These are phyloP conservation scores for Colletotrichum sp. DNA, from an alignment of 2,329 filamentous ascomycete genomes.

Conservation along the genomic window DNA sequence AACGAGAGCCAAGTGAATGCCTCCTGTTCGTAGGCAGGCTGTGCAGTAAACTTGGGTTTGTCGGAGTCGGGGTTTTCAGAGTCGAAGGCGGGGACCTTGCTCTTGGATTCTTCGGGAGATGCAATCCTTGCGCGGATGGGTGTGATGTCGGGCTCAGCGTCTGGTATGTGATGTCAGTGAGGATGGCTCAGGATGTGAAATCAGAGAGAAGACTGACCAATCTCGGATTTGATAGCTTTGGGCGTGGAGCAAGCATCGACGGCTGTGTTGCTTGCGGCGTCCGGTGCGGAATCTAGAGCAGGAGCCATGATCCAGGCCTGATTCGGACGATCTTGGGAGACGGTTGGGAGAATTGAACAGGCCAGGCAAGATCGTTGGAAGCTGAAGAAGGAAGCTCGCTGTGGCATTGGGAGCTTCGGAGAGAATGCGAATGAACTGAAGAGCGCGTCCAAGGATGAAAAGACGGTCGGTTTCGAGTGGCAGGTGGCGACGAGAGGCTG, in stretches of 20 bases:
- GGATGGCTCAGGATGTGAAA: not conserved
- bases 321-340: not conserved
- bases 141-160: not conserved
- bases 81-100: not conserved
- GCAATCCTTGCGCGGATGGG: not conserved
- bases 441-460: not conserved
- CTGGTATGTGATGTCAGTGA: not conserved
- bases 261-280: not conserved
- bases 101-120: not conserved
- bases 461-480: not conserved
- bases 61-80: not conserved
- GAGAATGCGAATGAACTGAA: not conserved
- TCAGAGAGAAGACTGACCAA: not conserved
- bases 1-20: not conserved
- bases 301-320: not conserved
- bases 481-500: not conserved
- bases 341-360: fast-evolving
- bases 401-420: not conserved
- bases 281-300: not conserved
- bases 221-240: not conserved
- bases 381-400: not conserved
- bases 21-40: not conserved
- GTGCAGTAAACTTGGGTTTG: not conserved
- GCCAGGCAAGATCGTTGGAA: not conserved
- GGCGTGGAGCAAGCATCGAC: not conserved